phyloP scores from a whole-genome alignment of 345 rosid genomes.

The Reutealis trisperma region DNA sequence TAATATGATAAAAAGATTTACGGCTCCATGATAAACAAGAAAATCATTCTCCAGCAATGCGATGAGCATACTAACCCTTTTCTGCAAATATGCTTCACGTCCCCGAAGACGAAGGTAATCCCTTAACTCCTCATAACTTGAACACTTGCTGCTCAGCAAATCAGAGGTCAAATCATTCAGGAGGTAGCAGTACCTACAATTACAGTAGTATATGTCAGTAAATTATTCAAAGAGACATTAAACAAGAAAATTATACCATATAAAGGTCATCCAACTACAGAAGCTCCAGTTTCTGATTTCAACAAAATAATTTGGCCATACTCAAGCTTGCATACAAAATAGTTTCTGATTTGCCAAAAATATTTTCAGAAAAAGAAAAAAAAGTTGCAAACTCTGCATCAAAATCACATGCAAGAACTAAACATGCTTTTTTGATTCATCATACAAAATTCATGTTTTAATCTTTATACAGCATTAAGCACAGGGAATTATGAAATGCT shows the following conservation, averaged over 20 bases:
- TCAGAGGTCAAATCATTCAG: constrained; percentile 80
- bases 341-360: not conserved
- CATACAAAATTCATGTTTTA: constrained; percentile 7
- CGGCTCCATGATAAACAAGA: not conserved
- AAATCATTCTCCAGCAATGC: constrained; percentile 9
- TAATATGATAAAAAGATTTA: not conserved
- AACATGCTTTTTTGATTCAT: not conserved
- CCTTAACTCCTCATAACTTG: constrained; percentile 69
- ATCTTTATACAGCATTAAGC: not conserved
- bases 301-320: not conserved
- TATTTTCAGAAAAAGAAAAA: not conserved
- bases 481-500: constrained; percentile 19
- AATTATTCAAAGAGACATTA: constrained; percentile 3
- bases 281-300: not conserved
- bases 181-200: constrained; percentile 82
- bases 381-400: not conserved
- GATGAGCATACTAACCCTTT: constrained; percentile 57
- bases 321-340: no score
- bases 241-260: constrained; percentile 6
- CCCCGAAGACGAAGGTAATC: constrained; percentile 80
- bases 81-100: constrained; percentile 85
- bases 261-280: not conserved
- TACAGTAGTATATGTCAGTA: constrained; percentile 6
- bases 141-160: constrained; percentile 60
- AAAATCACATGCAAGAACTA: not conserved